Evolutionary conservation across 768 basidiomycete species (phyloP).

Genomic region (Naganishia kalamii): DNA sequence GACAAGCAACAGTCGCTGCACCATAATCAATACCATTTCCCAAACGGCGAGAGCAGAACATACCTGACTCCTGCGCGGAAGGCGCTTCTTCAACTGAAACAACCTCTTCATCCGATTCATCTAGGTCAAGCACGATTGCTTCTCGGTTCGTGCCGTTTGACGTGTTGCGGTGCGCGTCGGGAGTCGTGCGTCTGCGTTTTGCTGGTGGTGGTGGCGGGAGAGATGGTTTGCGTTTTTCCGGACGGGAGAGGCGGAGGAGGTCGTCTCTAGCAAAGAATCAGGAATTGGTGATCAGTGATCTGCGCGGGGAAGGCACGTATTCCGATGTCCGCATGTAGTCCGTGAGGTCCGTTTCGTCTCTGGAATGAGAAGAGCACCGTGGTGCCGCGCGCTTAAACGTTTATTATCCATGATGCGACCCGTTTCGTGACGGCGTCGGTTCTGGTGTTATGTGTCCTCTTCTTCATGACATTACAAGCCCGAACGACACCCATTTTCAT

Average conservation of each 20-base stretch:
- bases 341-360: too few relatives aligned
- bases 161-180: background rate
- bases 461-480: too few relatives aligned
- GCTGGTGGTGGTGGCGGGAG: background rate
- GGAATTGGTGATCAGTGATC: background rate
- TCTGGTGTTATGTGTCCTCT: too few relatives aligned
- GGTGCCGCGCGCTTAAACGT: too few relatives aligned
- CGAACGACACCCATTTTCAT: too few relatives aligned
- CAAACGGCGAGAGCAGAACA: background rate
- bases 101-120: background rate
- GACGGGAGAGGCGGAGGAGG: conserved; percentile 4
- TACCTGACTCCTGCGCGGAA: too few relatives aligned
- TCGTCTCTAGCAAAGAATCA: background rate
- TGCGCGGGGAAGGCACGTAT: background rate
- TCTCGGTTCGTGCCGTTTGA: background rate
- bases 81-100: too few relatives aligned
- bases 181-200: background rate
- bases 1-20: background rate
- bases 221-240: conserved; percentile 6
- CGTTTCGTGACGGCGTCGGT: too few relatives aligned
- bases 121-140: background rate
- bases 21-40: background rate
- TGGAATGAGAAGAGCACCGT: too few relatives aligned
- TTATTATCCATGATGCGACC: too few relatives aligned
- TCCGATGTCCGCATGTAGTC: too few relatives aligned